Base-by-base conservation (phyloP, 371 early-diverging fungal genomes). In the Sporodiniella umbellata region DNA sequence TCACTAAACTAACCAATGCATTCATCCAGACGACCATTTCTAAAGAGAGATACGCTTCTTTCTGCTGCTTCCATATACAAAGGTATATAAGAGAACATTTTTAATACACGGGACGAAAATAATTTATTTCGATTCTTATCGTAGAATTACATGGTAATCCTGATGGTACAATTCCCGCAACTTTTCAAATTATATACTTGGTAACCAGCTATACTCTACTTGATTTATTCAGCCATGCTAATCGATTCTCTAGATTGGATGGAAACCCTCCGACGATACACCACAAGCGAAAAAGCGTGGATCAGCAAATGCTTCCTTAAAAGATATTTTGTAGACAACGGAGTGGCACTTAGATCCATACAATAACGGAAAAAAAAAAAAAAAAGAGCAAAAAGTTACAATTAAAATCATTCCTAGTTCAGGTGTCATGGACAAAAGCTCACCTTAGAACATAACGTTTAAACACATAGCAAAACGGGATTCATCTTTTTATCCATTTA, bases 91-190 rank as follows among this genome's bases (percentile, higher is more conserved):
- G 14, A 24, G 43, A 17, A 11, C 61, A 23, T 24, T 10, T 25
- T 2, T 5, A 28, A 5, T 49, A 28, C 19, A 42, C 11, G 10
- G 25, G 25, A 21, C 15, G 15, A 0, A 22, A 37, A n/a, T 17
- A n/a, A 11, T 12, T 19, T 8, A 40, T 19, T 21, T 40, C 10
- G 1, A 24, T 47, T 28, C 17, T 18, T 47, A 15, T 33, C 30
- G 47, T 72, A 90, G 93, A 91, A 49, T 59, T 95, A 48, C 88
- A 96, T 51, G 95, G 94, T 12, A 84, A 93, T 62, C 71, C 82
- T 28, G 96, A 97, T 54, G 96, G 96, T 12, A 68, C 87, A 1
- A 79, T 96, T 21, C 95, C 97, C 5, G 98, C 98, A 8, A 98
- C 98, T 3, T 98, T 96, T 69, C 92, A 94, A 61, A 80, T 95